A percentile compares a stretch with the other conserved stretches of the same genome.
Conservation (phyloP, 2,329 filamentous ascomycete species). For the Fusarium sp. region DNA sequence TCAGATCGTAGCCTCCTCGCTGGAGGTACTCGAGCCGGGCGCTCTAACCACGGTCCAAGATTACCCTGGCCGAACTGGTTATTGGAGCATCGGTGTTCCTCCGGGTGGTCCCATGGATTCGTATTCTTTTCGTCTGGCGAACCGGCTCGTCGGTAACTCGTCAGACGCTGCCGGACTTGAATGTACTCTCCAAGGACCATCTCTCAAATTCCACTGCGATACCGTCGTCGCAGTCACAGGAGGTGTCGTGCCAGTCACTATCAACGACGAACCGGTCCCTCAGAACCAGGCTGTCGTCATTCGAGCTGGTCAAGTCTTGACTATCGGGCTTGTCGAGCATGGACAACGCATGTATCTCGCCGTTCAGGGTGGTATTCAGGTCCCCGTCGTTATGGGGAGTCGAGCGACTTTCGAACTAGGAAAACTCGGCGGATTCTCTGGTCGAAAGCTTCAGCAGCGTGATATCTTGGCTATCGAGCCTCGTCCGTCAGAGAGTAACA, state of each 20-base stretch:
- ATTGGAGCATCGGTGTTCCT: conserved; percentile 55
- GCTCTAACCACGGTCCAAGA: conserved; percentile 55
- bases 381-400: conserved; percentile 50
- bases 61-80: conserved; percentile 52
- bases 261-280: conserved; percentile 38
- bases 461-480: conserved; percentile 46
- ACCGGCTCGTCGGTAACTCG: conserved; percentile 50
- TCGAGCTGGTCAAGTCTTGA: conserved; percentile 42
- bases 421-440: conserved; percentile 50
- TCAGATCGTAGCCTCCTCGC: conserved; percentile 37
- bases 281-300: conserved; percentile 43
- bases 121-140: conserved; percentile 50
- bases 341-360: conserved; percentile 52
- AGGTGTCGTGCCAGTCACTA: conserved; percentile 39
- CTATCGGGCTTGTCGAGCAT: conserved; percentile 40
- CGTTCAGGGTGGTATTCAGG: conserved; percentile 50
- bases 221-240: conserved; percentile 50
- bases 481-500: no score
- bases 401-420: conserved; percentile 49
- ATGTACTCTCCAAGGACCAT: conserved; percentile 49
- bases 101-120: conserved; percentile 57
- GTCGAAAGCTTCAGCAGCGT: conserved; percentile 46
- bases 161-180: conserved; percentile 49
- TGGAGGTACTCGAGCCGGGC: conserved; percentile 54
- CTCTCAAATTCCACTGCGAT: conserved; percentile 50